These are phyloP conservation scores for Rhizoclosmatium hyalinum DNA, from an alignment of 371 early-diverging fungal genomes.

Conservation along the genomic window DNA sequence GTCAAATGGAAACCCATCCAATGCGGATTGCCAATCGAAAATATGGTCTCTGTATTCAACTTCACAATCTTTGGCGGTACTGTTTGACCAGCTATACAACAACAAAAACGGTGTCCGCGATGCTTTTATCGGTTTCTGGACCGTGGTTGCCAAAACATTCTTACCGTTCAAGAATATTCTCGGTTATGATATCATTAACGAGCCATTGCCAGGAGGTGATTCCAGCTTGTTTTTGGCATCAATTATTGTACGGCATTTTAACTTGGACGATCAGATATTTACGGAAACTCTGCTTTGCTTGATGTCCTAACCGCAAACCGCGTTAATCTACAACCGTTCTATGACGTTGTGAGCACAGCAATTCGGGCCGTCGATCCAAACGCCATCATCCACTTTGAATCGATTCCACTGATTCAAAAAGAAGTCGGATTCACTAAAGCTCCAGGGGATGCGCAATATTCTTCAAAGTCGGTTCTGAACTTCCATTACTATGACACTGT, in stretches of 20 bases:
- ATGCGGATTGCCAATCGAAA: not conserved
- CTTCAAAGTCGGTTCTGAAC: slow-evolving; percentile 23
- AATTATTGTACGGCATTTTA: not conserved
- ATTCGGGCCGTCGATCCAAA: slow-evolving; percentile 53
- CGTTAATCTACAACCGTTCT: slow-evolving; percentile 54
- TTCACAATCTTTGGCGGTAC: not conserved
- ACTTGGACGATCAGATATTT: slow-evolving; percentile 3
- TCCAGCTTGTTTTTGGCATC: not conserved
- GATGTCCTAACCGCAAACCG: slow-evolving; percentile 25
- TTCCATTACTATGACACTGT: slow-evolving; percentile 23
- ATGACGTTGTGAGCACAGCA: slow-evolving; percentile 50
- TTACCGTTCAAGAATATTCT: slow-evolving; percentile 49
- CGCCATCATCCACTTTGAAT: slow-evolving; percentile 61
- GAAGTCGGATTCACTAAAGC: slow-evolving; percentile 58
- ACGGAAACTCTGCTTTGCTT: not conserved
- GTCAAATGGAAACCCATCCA: not conserved
- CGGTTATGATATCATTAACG: slow-evolving; percentile 63
- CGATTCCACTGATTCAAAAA: slow-evolving; percentile 53
- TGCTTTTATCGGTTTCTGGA: slow-evolving; percentile 60
- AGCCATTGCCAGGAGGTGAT: slow-evolving; percentile 32
- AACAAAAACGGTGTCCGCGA: slow-evolving; percentile 56
- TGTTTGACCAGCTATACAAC: slow-evolving; percentile 46
- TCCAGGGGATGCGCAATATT: slow-evolving; percentile 44
- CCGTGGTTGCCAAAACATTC: slow-evolving; percentile 50
- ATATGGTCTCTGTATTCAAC: slow-evolving; percentile 8